These are phyloP conservation scores for Hydrangea macrophylla DNA, from an alignment of 148 eudicot genomes.

Conservation along the genomic window DNA sequence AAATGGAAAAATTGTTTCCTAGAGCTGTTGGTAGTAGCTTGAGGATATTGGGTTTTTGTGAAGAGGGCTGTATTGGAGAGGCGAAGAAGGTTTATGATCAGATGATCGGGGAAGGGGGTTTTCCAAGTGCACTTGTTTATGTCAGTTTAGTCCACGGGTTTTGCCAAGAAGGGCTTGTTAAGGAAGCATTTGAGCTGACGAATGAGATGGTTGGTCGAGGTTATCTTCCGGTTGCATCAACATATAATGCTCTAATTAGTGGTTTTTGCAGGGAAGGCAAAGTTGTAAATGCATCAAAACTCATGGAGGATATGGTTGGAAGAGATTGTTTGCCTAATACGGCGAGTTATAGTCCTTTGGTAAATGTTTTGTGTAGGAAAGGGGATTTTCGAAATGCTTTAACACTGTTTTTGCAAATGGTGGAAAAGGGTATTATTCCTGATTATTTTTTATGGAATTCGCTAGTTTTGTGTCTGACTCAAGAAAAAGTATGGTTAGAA, in stretches of 20 bases:
- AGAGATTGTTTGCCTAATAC: slow-evolving; percentile 48
- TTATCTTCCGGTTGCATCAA: slow-evolving; percentile 53
- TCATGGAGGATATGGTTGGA: slow-evolving; percentile 55
- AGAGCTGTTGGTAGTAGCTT: slow-evolving; percentile 64
- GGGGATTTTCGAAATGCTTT: slow-evolving; percentile 51
- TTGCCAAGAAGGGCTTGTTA: slow-evolving; percentile 34
- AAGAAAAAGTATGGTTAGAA: slow-evolving; percentile 23
- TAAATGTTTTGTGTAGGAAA: slow-evolving; percentile 41
- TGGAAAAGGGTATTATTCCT: slow-evolving; percentile 51
- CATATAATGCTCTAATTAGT: slow-evolving; percentile 46
- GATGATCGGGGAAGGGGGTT: slow-evolving; percentile 60
- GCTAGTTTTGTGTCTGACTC: slow-evolving; percentile 34
- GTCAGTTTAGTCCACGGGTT: slow-evolving; percentile 49
- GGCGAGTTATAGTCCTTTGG: slow-evolving; percentile 52
- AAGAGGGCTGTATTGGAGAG: slow-evolving; percentile 37
- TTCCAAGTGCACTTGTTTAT: slow-evolving; percentile 71
- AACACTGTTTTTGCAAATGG: slow-evolving; percentile 51
- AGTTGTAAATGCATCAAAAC: slow-evolving; percentile 42
- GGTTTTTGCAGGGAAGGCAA: slow-evolving; percentile 59
- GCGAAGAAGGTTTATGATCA: slow-evolving; percentile 54
- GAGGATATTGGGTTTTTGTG: slow-evolving; percentile 46
- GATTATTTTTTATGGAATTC: slow-evolving; percentile 47
- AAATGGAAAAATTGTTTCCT: slow-evolving; percentile 69
- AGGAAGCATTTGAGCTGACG: slow-evolving; percentile 66
- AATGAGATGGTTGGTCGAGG: slow-evolving; percentile 58